Evolutionary conservation across 345 rosid genomes (phyloP), one percentile per base, ranked within the genome.

Genomic region (Rhodamnia rubescens): DNA sequence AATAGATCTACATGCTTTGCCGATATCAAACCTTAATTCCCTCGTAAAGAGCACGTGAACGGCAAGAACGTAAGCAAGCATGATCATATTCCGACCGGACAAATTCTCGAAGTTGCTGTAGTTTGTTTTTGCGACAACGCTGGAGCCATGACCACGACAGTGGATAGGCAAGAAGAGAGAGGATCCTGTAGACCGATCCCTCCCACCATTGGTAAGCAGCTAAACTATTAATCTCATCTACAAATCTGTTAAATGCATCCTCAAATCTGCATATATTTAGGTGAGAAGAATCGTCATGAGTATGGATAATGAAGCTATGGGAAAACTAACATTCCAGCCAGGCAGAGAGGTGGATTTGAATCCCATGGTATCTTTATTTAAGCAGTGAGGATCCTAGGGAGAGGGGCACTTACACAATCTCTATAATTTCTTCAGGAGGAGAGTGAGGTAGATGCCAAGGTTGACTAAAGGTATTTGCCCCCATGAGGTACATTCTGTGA

Each of bases 121-220:
- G 89, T 88, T 96, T 96, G 89, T 84, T 91, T 88, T 91, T 93
- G 59, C 96, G 91, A 56, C 99, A 84, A 61, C 89, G 93, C 74
- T 96, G 99, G 74, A 93, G 92, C 99, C 99, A 96, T 85, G 98
- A 94, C 96, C 96, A 95, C 47, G 96, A 96, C 81, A 96, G 93
- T 51, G 98, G 99, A 91, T 93, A 94, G n/a, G 94, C 98, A 88
- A 95, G 90, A 89, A 94, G 81, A 82, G 94, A 92, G 83, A 96
- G 95, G 87, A 95, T 84, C 86, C 92, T 93, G 90, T 93, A 92
- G 49, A 94, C 86, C 7, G 96, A 93, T 87, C 99, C 99, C 91
- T 94, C 98, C 99, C 99, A 96, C 99, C 99, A 96, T 87, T 94
- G 98, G 86, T 95, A 96, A 59, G 96, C 92, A 88, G 99, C 98